Evolutionary conservation across 305 asterid genomes (phyloP).

Genomic region (Fraxinus paxiana): DNA sequence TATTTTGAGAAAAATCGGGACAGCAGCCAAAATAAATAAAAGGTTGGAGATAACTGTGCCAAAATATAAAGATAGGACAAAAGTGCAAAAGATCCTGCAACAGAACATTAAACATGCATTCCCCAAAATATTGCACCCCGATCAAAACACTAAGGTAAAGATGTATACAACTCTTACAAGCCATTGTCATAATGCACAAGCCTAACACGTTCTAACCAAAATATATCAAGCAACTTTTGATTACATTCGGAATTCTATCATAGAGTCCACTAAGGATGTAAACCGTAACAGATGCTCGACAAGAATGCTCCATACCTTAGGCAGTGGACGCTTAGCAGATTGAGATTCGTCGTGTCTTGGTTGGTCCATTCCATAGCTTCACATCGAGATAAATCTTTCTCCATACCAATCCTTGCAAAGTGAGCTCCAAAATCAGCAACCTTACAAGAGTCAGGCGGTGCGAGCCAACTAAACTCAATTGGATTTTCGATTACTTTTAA

Average conservation of each 20-base stretch:
- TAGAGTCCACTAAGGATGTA: conserved; percentile 20
- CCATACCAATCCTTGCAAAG: neutral
- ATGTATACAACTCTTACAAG: neutral
- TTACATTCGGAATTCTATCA: neutral
- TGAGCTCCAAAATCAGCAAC: neutral
- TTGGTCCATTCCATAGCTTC: conserved; percentile 17
- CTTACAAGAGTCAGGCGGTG: conserved; percentile 10
- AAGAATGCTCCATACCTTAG: conserved; percentile 48
- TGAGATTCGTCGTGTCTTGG: conserved; percentile 27
- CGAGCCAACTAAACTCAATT: conserved; percentile 38
- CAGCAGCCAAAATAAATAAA: neutral
- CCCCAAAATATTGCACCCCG: neutral
- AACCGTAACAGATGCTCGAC: conserved; percentile 48
- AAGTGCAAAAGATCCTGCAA: neutral
- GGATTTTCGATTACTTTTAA: conserved; percentile 42
- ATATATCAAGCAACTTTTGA: neutral
- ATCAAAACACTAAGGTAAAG: neutral
- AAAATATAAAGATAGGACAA: neutral
- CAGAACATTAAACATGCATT: neutral
- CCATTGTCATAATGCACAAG: neutral
- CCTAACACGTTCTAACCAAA: neutral
- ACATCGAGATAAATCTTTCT: conserved; percentile 6
- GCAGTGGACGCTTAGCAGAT: conserved; percentile 52
- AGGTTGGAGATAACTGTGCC: neutral
- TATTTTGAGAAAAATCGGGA: neutral